Percentiles rank a stretch among this genome's conserved stretches.
These are phyloP conservation scores for Physcomitrellopsis africana DNA, from an alignment of 225 moss, liverwort and hornwort genomes.

Conservation along the genomic window DNA sequence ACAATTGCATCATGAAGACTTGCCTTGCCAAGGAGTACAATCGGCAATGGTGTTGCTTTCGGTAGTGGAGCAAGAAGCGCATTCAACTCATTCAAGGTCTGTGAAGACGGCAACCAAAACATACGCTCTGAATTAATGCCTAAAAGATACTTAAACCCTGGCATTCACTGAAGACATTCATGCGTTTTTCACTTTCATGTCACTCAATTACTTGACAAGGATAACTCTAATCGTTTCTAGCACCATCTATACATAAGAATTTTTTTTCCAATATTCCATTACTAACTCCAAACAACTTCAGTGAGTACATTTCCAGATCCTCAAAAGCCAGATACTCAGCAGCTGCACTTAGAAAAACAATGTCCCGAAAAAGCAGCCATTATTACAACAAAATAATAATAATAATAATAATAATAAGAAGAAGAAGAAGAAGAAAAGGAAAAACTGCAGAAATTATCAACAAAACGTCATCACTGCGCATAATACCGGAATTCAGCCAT, in stretches of 20 bases:
- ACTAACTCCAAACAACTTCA: background rate
- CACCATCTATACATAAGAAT: background rate
- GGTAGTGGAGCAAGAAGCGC: slow-evolving; percentile 80
- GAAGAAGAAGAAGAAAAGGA: too few species aligned
- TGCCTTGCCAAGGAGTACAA: slow-evolving; percentile 87
- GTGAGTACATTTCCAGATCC: background rate
- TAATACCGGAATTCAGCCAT: background rate
- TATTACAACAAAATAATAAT: too few species aligned
- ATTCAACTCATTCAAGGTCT: slow-evolving; percentile 88
- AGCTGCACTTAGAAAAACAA: background rate
- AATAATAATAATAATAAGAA: background rate
- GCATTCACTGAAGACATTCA: background rate
- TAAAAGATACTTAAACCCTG: background rate
- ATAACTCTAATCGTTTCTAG: background rate
- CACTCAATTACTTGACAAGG: background rate
- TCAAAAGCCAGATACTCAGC: background rate
- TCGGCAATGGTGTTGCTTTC: slow-evolving; percentile 75
- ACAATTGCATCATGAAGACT: background rate
- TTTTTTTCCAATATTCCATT: background rate
- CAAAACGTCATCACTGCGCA: background rate
- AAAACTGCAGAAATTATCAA: background rate
- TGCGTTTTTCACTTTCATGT: background rate
- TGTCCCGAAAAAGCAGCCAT: too few species aligned
- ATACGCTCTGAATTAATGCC: slow-evolving; percentile 23
- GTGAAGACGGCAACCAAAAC: slow-evolving; percentile 31